Conservation (phyloP, 352 stramenopile species). For the Globisporangium carolinianum region DNA sequence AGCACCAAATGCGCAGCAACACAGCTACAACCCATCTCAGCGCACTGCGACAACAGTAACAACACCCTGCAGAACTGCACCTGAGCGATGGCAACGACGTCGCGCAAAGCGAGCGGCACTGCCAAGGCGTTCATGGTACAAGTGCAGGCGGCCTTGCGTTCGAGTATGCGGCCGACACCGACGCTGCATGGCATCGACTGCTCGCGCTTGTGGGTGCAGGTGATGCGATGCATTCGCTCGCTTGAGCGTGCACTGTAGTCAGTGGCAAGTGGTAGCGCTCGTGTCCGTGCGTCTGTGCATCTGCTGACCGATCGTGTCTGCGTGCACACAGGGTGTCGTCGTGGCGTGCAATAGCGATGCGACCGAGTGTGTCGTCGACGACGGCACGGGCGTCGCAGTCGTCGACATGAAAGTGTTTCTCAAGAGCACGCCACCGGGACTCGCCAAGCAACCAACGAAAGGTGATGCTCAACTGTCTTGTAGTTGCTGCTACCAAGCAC, state of each 20-base stretch:
- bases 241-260: neutral
- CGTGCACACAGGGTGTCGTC: conserved; percentile 43
- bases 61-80: too few relatives aligned
- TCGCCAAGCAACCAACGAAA: conserved; percentile 26
- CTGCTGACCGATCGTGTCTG: neutral
- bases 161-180: conserved; percentile 27
- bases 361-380: conserved; percentile 50
- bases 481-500: too few relatives aligned
- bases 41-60: too few relatives aligned
- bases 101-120: conserved; percentile 18
- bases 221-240: conserved; percentile 4
- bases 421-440: conserved; percentile 46
- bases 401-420: conserved; percentile 60
- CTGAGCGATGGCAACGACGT: neutral
- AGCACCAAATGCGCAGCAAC: too few relatives aligned
- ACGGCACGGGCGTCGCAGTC: conserved; percentile 57
- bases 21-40: too few relatives aligned
- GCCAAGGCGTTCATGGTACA: conserved; percentile 58
- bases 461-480: conserved; percentile 17
- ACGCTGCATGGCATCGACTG: conserved; percentile 56
- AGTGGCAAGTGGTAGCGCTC: neutral
- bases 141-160: conserved; percentile 34
- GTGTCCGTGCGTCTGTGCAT: neutral
- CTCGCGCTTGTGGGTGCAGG: conserved; percentile 74
- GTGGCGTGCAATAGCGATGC: conserved; percentile 25